A percentile compares a stretch with the other conserved stretches of the same genome.
Conservation (phyloP, 2,329 filamentous ascomycete species). For the Colletotrichum sp. region DNA sequence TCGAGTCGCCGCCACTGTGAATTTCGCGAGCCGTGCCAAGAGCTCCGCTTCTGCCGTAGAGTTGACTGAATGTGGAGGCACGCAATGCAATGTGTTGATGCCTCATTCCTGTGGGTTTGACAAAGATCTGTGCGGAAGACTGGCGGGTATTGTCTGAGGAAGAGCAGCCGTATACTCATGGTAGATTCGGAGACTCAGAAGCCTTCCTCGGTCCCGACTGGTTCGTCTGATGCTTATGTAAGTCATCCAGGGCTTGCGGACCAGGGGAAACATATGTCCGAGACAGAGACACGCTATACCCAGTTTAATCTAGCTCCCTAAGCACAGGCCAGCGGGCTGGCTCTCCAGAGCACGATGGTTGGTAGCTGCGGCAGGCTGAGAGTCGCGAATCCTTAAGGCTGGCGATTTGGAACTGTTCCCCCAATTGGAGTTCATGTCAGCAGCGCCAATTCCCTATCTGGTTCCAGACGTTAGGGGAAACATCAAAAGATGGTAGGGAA, state of each 20-base stretch:
- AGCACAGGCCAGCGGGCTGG: constrained; percentile 7
- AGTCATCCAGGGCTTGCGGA: rapidly evolving
- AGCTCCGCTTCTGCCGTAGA: background rate
- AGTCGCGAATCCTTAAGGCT: constrained; percentile 10
- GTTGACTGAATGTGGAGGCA: background rate
- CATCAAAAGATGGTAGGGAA: constrained; percentile 61
- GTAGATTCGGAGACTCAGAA: background rate
- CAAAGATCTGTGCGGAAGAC: background rate
- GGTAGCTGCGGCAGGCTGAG: constrained; percentile 13
- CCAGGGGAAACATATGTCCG: background rate
- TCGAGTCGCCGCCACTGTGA: background rate
- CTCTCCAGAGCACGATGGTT: background rate
- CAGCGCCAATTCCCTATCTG: background rate
- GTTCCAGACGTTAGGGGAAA: constrained; percentile 1
- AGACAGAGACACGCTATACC: background rate
- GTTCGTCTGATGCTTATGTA: background rate
- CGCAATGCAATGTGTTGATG: background rate
- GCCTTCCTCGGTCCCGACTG: background rate
- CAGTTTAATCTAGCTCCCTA: background rate
- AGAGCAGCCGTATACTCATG: background rate
- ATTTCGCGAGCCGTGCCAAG: background rate
- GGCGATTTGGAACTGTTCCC: background rate
- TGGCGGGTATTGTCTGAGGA: background rate
- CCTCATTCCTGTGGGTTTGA: background rate
- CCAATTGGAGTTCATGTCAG: background rate